Evolutionary conservation across 1,284 basidiomycete species (phyloP), one percentile per base, ranked within the genome.

Genomic region (Microbotryum silenes-acaulis): DNA sequence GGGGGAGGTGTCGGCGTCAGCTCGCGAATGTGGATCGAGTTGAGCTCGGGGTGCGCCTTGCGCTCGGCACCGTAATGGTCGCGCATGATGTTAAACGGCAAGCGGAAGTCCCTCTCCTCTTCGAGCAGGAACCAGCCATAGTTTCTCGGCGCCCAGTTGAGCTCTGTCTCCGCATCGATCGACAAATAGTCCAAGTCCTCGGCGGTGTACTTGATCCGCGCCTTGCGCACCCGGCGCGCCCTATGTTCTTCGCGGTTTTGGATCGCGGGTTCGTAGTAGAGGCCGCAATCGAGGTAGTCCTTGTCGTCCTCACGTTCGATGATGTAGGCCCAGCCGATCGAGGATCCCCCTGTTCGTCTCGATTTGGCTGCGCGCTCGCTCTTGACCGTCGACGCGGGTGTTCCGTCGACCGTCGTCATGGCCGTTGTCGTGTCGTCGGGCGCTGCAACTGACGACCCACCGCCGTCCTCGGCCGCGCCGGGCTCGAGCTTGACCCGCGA

Each of bases 51-150:
- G 10, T 42, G 14, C 37, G 37, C 37, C 16, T 42, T 74, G 21
- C 75, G 61, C 4, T 67, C 66, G 9, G 73, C 74, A 18, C 65
- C 69, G 54, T 75, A 71, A 29, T 67, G 70, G 59, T 76, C 76
- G 60, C 72, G 71, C 33, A 73, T 56, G 48, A 78, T 75, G 54
- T 77, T 70, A 64, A 69, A 77, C 6, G 76, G 75, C 6, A 78
- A 68, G 2, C 66, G 57, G 53, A 78, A 78, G 16, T 76, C 75
- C 25, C 69, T 67, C 55, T 74, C 69, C 25, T 69, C 54, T 6
- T 68, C 67, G 20, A 61, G 37, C 14, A 37, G 23, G 8, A 37
- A 37, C 16, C 21, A 37, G 53, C 53, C 53, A n/a, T 53, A 33
- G 31, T 53, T 33, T 23, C 37, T 45, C 21, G 42, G 53, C 42